phyloP scores from a whole-genome alignment of 2,329 filamentous ascomycete genomes.

The Colletotrichum sp. region DNA sequence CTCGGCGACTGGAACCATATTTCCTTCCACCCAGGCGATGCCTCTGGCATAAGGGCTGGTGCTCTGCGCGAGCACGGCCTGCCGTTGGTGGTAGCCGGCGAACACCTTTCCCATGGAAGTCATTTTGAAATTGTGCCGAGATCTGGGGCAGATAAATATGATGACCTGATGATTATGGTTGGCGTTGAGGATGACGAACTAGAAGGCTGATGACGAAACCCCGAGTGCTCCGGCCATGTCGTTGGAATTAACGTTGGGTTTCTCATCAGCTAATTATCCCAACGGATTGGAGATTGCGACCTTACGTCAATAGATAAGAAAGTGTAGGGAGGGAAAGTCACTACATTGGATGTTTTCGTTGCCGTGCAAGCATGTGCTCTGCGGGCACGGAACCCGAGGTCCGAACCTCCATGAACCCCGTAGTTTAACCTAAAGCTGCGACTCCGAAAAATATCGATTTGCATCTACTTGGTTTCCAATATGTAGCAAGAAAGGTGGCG shows the following conservation, averaged over 20 bases:
- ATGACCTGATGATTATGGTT: background rate
- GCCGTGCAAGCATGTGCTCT: background rate
- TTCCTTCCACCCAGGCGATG: slow-evolving; percentile 51
- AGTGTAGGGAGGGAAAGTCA: background rate
- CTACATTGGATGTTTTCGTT: background rate
- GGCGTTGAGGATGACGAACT: background rate
- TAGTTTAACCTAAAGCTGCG: background rate
- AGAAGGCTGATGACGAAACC: background rate
- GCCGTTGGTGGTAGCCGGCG: background rate
- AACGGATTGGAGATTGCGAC: background rate
- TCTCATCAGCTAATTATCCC: background rate
- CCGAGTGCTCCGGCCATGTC: background rate
- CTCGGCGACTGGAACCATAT: slow-evolving; percentile 46
- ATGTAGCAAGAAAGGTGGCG: background rate
- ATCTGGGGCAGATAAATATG: background rate
- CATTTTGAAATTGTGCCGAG: slow-evolving; percentile 29
- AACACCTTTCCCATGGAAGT: slow-evolving; percentile 47
- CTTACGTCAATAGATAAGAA: background rate
- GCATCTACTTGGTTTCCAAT: background rate
- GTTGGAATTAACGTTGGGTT: background rate
- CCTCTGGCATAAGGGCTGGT: slow-evolving; percentile 45
- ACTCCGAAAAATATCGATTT: background rate
- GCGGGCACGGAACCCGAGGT: background rate
- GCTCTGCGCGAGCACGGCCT: background rate
- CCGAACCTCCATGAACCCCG: background rate